Percentiles rank a stretch among this genome's conserved stretches.
These are phyloP conservation scores for Chlamydomonas schloesseri DNA, from an alignment of 139 green algal species.

Conservation along the genomic window DNA sequence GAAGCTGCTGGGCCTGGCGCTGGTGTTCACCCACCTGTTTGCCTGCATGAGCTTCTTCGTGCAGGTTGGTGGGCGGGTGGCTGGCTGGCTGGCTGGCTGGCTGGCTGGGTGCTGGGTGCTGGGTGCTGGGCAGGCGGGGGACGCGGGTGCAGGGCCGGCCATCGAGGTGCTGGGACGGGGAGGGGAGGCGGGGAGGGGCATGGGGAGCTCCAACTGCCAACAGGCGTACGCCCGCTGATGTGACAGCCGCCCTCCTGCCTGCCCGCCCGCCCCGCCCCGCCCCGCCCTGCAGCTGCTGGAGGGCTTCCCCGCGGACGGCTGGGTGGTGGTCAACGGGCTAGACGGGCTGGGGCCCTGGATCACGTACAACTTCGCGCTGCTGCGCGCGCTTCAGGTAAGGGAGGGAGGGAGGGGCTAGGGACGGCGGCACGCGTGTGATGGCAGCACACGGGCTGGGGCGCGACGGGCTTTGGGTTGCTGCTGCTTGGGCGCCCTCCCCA, in stretches of 20 bases:
- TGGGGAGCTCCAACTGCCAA: no score
- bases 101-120: no score
- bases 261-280: no score
- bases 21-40: conserved; percentile 65
- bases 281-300: conserved; percentile 25
- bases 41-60: conserved; percentile 60
- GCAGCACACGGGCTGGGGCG: no score
- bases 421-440: no score
- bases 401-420: neutral
- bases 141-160: no score
- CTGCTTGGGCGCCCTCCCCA: no score
- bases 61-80: conserved; percentile 41
- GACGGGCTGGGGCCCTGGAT: conserved; percentile 3
- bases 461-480: no score
- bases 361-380: conserved; percentile 39
- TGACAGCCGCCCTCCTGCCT: neutral
- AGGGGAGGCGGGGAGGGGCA: neutral
- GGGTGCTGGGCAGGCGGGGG: neutral
- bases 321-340: conserved; percentile 42
- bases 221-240: no score
- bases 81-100: no score
- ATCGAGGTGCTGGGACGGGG: no score
- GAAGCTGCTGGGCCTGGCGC: conserved; percentile 47
- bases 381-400: conserved; percentile 21
- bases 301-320: conserved; percentile 53